These are phyloP conservation scores for Colletotrichum sidae DNA, from an alignment of 2,329 filamentous ascomycete species.

Conservation along the genomic window DNA sequence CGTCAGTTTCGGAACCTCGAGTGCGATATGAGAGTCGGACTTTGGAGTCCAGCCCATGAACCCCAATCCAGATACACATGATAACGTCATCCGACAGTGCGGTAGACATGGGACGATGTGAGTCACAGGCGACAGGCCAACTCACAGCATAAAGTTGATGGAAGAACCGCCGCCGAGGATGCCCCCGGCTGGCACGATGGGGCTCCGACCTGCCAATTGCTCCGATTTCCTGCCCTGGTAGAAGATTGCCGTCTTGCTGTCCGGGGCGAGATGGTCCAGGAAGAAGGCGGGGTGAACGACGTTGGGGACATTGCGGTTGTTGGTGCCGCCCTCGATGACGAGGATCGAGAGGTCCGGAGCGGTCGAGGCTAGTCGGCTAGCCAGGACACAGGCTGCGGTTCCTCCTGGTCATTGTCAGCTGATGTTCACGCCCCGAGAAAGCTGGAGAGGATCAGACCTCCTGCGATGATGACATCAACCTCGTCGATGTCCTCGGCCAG, in stretches of 20 bases:
- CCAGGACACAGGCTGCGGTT: slow-evolving; percentile 60
- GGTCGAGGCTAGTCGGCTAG: slow-evolving; percentile 60
- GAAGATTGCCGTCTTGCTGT: slow-evolving; percentile 71
- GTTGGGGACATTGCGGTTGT: slow-evolving; percentile 61
- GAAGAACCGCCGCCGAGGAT: slow-evolving; percentile 64
- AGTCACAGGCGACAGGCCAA: neutral
- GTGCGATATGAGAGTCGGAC: neutral
- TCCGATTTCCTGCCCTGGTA: slow-evolving; percentile 60
- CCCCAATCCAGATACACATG: no score
- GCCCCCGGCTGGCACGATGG: slow-evolving; percentile 53
- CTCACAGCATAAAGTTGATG: slow-evolving; percentile 57
- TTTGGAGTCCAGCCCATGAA: neutral
- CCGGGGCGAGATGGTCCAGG: slow-evolving; percentile 73
- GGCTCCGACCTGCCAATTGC: slow-evolving; percentile 56
- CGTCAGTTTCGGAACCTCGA: slow-evolving; percentile 4
- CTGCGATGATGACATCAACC: slow-evolving; percentile 64
- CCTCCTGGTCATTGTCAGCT: slow-evolving; percentile 49
- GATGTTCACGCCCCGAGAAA: accelerated
- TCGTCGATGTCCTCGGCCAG: slow-evolving; percentile 51
- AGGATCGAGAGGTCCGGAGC: slow-evolving; percentile 61
- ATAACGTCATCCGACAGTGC: no score
- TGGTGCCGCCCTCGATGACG: slow-evolving; percentile 65
- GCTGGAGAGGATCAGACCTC: slow-evolving; percentile 46
- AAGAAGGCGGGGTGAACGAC: slow-evolving; percentile 64
- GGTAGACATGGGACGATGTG: neutral